These are phyloP conservation scores for Colletotrichum gigasporum DNA, from an alignment of 2,329 filamentous ascomycete genomes.

Conservation along the genomic window DNA sequence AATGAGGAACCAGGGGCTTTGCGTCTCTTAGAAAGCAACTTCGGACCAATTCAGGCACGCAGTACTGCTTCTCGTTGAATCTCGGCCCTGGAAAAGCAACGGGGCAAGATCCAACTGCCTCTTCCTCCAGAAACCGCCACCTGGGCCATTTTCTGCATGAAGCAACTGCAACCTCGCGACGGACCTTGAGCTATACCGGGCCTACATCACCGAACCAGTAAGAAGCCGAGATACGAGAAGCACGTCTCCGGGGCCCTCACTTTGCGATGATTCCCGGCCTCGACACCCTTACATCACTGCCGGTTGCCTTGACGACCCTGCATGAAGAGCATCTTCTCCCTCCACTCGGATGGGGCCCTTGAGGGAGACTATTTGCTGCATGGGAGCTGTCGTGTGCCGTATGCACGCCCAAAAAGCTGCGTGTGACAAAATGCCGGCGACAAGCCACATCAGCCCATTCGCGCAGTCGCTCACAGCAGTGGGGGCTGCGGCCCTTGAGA, in stretches of 20 bases:
- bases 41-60: no score
- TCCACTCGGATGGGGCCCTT: slow-evolving; percentile 9
- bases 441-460: slow-evolving; percentile 12
- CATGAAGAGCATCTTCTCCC: not conserved
- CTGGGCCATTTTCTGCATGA: no score
- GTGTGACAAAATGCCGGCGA: slow-evolving; percentile 10
- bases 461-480: slow-evolving; percentile 14
- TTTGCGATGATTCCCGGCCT: not conserved
- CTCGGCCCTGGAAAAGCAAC: no score
- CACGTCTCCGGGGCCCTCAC: not conserved
- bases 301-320: not conserved
- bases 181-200: not conserved
- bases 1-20: no score
- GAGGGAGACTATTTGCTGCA: slow-evolving; percentile 9
- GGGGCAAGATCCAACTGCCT: no score
- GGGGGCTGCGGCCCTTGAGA: not conserved
- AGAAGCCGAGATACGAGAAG: not conserved
- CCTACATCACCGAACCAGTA: not conserved
- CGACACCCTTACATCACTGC: not conserved
- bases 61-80: no score
- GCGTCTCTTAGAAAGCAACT: no score
- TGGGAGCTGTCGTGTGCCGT: not conserved
- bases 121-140: no score
- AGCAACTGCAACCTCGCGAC: not conserved
- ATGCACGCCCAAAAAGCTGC: slow-evolving; percentile 3